These are phyloP conservation scores for Pestalotiopsis sp. DNA, from an alignment of 2,329 filamentous ascomycete species.

Conservation along the genomic window DNA sequence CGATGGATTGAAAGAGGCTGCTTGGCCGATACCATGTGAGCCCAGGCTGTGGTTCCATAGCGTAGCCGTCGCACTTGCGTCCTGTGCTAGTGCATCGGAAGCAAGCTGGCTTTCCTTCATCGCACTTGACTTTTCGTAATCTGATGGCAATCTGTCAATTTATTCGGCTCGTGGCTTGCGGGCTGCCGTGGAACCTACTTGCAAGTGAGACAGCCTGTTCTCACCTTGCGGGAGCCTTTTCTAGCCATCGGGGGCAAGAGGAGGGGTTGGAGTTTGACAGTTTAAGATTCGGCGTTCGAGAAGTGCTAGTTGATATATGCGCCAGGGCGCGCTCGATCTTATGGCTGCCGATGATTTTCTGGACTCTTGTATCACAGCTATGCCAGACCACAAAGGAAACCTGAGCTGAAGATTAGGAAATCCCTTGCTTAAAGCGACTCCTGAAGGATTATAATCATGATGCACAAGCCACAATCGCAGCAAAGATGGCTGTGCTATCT, in stretches of 20 bases:
- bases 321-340: not conserved
- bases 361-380: not conserved
- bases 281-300: not conserved
- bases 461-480: too few relatives aligned
- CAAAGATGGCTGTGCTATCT: too few relatives aligned
- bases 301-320: not conserved
- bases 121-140: constrained; percentile 11
- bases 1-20: constrained; percentile 22
- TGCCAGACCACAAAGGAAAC: not conserved
- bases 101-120: constrained; percentile 8
- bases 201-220: constrained; percentile 10
- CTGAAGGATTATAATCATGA: too few relatives aligned
- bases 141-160: not conserved
- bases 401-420: too few relatives aligned
- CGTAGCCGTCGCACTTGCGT: constrained; percentile 35
- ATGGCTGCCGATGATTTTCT: not conserved
- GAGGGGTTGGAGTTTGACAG: not conserved
- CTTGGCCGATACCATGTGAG: constrained; percentile 37
- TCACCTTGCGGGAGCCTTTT: constrained; percentile 10
- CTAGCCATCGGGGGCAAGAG: constrained; percentile 12
- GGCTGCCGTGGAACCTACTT: constrained; percentile 1
- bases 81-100: constrained; percentile 26
- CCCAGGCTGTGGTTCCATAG: constrained; percentile 14
- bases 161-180: not conserved
- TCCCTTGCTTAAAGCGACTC: too few relatives aligned